phyloP scores from a whole-genome alignment of 345 rosid genomes.

The Salix caprea region DNA sequence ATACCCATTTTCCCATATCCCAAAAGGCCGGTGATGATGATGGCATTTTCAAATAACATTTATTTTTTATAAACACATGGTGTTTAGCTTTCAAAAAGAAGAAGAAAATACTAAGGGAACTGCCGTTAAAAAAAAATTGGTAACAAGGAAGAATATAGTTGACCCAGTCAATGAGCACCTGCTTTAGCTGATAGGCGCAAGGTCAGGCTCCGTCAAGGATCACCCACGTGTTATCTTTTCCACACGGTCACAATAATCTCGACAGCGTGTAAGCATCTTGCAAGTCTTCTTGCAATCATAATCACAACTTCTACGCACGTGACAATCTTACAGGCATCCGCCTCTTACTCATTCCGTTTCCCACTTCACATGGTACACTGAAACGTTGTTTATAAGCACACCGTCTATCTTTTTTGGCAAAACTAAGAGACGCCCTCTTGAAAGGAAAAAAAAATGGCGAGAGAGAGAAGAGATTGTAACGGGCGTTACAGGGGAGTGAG shows the following conservation, averaged over 20 bases:
- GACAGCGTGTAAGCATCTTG: background rate
- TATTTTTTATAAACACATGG: too few relatives aligned
- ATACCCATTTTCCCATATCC: too few relatives aligned
- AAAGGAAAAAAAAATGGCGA: conserved; percentile 14
- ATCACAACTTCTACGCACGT: background rate
- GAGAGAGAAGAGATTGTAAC: background rate
- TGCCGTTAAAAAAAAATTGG: too few relatives aligned
- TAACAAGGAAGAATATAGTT: background rate
- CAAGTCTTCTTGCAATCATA: background rate
- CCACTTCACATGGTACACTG: background rate
- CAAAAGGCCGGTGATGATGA: too few relatives aligned
- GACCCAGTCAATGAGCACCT: background rate
- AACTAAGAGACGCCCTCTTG: background rate
- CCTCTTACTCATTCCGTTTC: background rate
- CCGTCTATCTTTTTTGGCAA: background rate
- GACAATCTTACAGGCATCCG: background rate
- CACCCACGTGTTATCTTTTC: background rate
- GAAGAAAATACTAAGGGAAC: too few relatives aligned
- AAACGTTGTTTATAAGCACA: background rate
- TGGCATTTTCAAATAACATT: too few relatives aligned
- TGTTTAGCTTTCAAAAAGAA: too few relatives aligned
- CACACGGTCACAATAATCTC: background rate
- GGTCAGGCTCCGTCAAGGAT: too few relatives aligned
- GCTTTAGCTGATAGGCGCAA: background rate
- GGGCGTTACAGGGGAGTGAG: conserved; percentile 51